Conservation (phyloP, 805 yeast species). For the Candida ipomoeae region DNA sequence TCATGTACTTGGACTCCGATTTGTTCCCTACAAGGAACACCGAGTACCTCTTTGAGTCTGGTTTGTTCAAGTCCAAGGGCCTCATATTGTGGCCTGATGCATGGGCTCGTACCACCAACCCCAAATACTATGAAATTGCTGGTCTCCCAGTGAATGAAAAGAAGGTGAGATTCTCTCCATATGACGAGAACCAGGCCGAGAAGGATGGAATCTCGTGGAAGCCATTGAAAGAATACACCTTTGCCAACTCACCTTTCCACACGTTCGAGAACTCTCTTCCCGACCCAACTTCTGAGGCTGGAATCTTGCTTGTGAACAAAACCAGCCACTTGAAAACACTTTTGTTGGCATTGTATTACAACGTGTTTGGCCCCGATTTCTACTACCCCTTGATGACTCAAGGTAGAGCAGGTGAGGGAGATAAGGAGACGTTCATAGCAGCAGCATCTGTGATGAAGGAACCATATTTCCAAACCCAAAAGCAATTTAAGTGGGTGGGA, state of each 20-base stretch:
- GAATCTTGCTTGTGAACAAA: conserved; percentile 62
- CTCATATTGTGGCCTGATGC: conserved; percentile 66
- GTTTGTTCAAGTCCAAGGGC: conserved; percentile 43
- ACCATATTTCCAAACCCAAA: conserved; percentile 52
- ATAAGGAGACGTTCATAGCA: conserved; percentile 70
- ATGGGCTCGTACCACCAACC: conserved; percentile 67
- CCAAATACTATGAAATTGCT: conserved; percentile 55
- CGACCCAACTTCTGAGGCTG: conserved; percentile 67
- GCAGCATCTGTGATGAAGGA: conserved; percentile 54
- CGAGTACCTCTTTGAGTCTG: conserved; percentile 44
- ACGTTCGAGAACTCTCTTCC: conserved; percentile 62
- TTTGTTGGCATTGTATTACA: conserved; percentile 59
- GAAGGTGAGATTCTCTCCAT: conserved; percentile 30
- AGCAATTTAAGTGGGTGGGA: conserved; percentile 39
- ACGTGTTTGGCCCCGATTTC: conserved; percentile 58
- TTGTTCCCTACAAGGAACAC: conserved; percentile 42
- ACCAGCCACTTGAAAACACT: conserved; percentile 55
- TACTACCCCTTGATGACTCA: conserved; percentile 68
- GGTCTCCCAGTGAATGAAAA: conserved; percentile 29
- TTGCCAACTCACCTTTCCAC: conserved; percentile 45
- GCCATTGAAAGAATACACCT: conserved; percentile 22
- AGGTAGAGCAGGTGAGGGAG: conserved; percentile 77
- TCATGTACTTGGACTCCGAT: conserved; percentile 50
- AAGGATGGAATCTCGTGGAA: conserved; percentile 27
- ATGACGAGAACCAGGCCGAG: conserved; percentile 33